Base-by-base conservation (phyloP, 495 filamentous ascomycete genomes). In the Penicillium lividum region DNA sequence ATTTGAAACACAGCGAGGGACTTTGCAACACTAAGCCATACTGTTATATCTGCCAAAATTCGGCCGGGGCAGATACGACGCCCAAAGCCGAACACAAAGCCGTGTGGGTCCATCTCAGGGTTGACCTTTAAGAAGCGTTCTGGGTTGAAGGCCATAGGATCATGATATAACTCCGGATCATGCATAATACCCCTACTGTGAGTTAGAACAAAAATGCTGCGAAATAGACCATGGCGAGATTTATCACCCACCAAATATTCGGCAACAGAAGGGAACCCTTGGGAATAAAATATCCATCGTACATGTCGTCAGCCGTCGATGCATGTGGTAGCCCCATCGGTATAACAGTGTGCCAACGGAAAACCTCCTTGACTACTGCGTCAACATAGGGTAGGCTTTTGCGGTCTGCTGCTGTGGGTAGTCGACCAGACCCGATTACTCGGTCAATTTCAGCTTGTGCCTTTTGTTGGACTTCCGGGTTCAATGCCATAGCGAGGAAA, bases 391-490 rank as follows among this genome's bases (percentile, higher is more conserved):
- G 78, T 5, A 82, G 58, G 0, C 68, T 61, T 13, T 58, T 56
- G 1, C 68, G 64, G 36, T 77, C 70, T 1, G 52, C 57, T 28
- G 66, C 58, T n/a, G 51, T 57, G 3, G 72, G 72, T 4, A 77
- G 63, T 7, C 64, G 52, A 9, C 29, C 31, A 11, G 28, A 51
- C 0, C 82, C 81, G 10, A 83, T 61, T 3, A 85, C 77, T 10
- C 66, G 60, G 61, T 87, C 84, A 40, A 89, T 69, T 61, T 89
- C 84, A 8, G 73, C 79, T 60, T 84, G 84, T 2, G 84, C 84
- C 29, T 77, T 81, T 13, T 64, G 61, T 51, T 83, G 80, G 0
- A 78, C 80, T 2, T 80, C 70, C 0, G 83, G 82, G 62, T 69
- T 80, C 4, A 80, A 27, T 0, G 63, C 68, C 74, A 82, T 79